These are phyloP conservation scores for Primulina eburnea DNA, from an alignment of 257 asterid species.

Conservation along the genomic window DNA sequence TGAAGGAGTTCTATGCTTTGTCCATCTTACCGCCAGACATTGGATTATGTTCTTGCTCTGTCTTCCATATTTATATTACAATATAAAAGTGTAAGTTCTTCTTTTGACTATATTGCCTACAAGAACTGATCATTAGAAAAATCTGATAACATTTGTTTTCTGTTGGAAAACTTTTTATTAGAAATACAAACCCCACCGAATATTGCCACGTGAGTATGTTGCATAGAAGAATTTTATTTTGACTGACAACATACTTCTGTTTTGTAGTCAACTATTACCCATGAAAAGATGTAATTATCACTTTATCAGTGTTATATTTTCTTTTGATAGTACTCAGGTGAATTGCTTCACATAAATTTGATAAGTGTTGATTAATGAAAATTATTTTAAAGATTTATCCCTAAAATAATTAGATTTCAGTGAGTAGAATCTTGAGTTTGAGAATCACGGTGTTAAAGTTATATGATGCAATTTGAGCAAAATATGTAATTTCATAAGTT, in stretches of 20 bases:
- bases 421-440: background rate
- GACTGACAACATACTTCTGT: conserved; percentile 3
- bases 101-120: conserved; percentile 18
- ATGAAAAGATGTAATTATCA: background rate
- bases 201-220: background rate
- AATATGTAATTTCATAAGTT: background rate
- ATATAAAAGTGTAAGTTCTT: conserved; percentile 53
- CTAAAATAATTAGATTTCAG: background rate
- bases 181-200: background rate
- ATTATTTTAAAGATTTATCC: background rate
- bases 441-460: background rate
- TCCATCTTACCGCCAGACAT: conserved; percentile 75
- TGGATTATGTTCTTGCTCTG: conserved; percentile 79
- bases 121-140: background rate
- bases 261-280: background rate
- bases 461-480: background rate
- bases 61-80: conserved; percentile 64
- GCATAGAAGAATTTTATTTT: conserved; percentile 6
- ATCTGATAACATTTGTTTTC: conserved; percentile 2
- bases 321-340: background rate
- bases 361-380: background rate
- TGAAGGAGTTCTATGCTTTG: conserved; percentile 60
- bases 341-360: background rate
- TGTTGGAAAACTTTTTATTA: conserved; percentile 7
- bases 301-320: background rate